Evolutionary conservation across 2,329 filamentous ascomycete genomes (phyloP), one percentile per base, ranked within the genome.

Genomic region (Ophiocordyceps australis): DNA sequence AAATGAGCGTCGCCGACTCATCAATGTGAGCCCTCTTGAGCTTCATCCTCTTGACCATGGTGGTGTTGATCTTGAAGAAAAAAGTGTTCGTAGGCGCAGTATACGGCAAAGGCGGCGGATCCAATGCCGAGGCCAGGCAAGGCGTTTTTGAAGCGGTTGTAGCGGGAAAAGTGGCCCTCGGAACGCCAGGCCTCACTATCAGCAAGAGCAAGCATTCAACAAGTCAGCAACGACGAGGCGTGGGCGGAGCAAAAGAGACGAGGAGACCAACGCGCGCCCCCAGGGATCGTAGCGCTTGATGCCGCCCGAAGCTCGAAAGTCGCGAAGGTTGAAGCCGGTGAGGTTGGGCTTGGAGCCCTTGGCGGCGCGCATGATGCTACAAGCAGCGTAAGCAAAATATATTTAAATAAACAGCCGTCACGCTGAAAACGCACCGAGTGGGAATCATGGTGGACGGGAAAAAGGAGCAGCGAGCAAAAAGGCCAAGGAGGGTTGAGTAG

Each of bases 101-200:
- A 98, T 35, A 62, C 74, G 25, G 76, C 72, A 51, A 98, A 98
- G 23, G 86, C 85, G 32, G 89, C 85, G 5, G 78, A 78, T 17
- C 83, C 89, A 40, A 86, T 92, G 36, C 89, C 89, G 41, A 98
- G 65, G 33, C 89, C 89, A 20, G 89, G 89, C 49, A 98, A 82
- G 35, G 72, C 62, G 43, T 67, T 62, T 59, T 75, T 83, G 62
- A 94, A 89, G 41, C 89, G 77, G 59, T 93, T 92, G 58, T 63
- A 78, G 41, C 86, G 71, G 37, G 74, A 76, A 62, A 94, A 95
- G 28, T 70, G 74, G 35, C 86, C 89, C 19, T 67, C 74, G 62
- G 93, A 94, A 54, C 89, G 70, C 89, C 89, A 98, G 47, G 79
- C 68, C 62, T 98, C 89, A 47, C 89, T 98, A 49, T 10, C 14